These are phyloP conservation scores for Trypanosomatidae sp. DNA, from an alignment of 208 protist species.

Conservation along the genomic window DNA sequence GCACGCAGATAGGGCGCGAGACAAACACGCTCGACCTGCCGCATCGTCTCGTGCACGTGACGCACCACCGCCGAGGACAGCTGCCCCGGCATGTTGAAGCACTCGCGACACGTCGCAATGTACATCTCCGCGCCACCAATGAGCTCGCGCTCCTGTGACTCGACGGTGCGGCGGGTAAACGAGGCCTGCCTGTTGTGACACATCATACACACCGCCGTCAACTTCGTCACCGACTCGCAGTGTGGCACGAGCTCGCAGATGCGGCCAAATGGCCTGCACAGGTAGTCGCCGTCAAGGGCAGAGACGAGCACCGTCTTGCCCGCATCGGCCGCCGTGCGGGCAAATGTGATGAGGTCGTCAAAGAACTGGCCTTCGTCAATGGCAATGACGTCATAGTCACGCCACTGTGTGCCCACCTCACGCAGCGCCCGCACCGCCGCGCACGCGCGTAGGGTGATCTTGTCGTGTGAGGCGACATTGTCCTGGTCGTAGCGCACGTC, in stretches of 20 bases:
- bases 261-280: slow-evolving; percentile 74
- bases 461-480: slow-evolving; percentile 76
- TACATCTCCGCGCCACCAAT: slow-evolving; percentile 93
- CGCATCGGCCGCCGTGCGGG: slow-evolving; percentile 54
- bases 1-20: no score
- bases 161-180: slow-evolving; percentile 79
- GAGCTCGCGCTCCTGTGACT: slow-evolving; percentile 51
- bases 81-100: slow-evolving; percentile 32
- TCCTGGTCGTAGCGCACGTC: slow-evolving; percentile 77
- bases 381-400: slow-evolving; percentile 82
- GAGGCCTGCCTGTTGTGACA: slow-evolving; percentile 64
- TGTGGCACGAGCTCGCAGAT: slow-evolving; percentile 81
- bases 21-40: no score
- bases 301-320: slow-evolving; percentile 92
- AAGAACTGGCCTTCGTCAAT: slow-evolving; percentile 93
- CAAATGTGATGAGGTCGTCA: slow-evolving; percentile 85
- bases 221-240: slow-evolving; percentile 84
- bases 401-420: slow-evolving; percentile 28
- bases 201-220: slow-evolving; percentile 87
- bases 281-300: slow-evolving; percentile 91
- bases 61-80: slow-evolving; percentile 11
- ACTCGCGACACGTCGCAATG: slow-evolving; percentile 83
- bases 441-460: slow-evolving; percentile 37
- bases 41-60: no score
- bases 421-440: slow-evolving; percentile 36